Evolutionary conservation across 1,284 basidiomycete genomes (phyloP).

Genomic region (Austroboletus olivaceoglutinosus): DNA sequence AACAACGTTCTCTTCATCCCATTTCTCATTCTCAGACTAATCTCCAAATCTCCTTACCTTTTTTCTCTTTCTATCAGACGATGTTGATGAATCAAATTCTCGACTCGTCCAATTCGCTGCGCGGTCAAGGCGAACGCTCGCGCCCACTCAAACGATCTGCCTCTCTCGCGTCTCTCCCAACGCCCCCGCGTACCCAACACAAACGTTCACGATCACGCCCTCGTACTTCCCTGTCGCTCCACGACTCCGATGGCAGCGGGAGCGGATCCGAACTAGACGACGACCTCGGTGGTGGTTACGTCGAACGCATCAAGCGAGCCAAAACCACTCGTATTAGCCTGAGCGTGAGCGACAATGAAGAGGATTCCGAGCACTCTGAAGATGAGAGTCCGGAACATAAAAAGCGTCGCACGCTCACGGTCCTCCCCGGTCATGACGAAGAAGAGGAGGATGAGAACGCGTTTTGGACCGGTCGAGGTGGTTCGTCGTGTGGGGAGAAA

Average conservation of each 20-base stretch:
- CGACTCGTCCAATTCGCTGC: constrained; percentile 25
- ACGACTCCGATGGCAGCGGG: constrained; percentile 19
- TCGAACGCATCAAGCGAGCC: constrained; percentile 8
- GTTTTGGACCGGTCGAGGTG: constrained; percentile 34
- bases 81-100: constrained; percentile 37
- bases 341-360: not conserved
- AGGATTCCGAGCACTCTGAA: constrained; percentile 12
- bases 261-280: constrained; percentile 26
- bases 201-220: constrained; percentile 33
- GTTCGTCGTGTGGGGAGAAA: constrained; percentile 5
- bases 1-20: constrained; percentile 16
- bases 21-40: constrained; percentile 6
- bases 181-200: constrained; percentile 35
- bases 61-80: constrained; percentile 1
- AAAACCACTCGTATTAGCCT: constrained; percentile 4
- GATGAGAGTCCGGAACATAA: constrained; percentile 22
- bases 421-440: constrained; percentile 31
- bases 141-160: constrained; percentile 35
- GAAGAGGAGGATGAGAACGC: constrained; percentile 34
- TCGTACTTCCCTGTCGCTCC: constrained; percentile 22
- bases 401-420: constrained; percentile 23
- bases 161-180: constrained; percentile 38
- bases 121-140: constrained; percentile 11
- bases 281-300: constrained; percentile 6
- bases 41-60: not conserved